These are phyloP conservation scores for Cytospora piceae DNA, from an alignment of 2,329 filamentous ascomycete species.

Conservation along the genomic window DNA sequence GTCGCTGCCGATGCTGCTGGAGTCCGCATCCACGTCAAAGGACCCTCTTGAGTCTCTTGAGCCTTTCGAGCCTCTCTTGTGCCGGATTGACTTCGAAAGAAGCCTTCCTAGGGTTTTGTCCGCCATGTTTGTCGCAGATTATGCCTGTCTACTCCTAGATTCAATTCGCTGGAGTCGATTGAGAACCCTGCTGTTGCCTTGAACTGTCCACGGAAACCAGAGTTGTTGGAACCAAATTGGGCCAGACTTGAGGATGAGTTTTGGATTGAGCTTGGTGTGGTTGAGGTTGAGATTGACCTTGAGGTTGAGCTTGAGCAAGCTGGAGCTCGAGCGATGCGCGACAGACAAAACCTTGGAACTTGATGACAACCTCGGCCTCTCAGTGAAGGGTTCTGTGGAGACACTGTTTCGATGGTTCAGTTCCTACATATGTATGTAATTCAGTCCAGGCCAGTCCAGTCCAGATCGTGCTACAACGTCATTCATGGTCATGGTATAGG, in stretches of 20 bases:
- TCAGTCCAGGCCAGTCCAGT: constrained; percentile 6
- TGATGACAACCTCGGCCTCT: constrained; percentile 1
- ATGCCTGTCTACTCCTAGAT: too few relatives aligned
- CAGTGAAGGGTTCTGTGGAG: neutral
- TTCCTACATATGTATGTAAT: neutral
- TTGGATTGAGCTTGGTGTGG: neutral
- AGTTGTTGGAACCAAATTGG: neutral
- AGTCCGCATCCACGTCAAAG: constrained; percentile 44
- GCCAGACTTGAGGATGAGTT: neutral
- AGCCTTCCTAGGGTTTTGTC: constrained; percentile 53
- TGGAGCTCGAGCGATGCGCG: neutral
- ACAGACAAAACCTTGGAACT: neutral
- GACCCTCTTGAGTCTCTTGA: constrained; percentile 46
- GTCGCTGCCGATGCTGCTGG: constrained; percentile 34
- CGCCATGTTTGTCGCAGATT: constrained; percentile 32
- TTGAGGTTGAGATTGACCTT: neutral
- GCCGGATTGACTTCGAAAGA: constrained; percentile 52
- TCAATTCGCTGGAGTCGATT: neutral
- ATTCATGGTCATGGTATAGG: constrained; percentile 2
- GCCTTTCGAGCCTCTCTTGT: constrained; percentile 41
- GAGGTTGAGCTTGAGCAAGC: neutral
- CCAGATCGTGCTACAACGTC: constrained; percentile 1
- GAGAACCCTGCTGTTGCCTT: neutral
- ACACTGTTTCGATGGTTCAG: neutral
- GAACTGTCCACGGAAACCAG: neutral